Evolutionary conservation across 1,284 basidiomycete genomes (phyloP).

Genomic region (Cystobasidium sp.): DNA sequence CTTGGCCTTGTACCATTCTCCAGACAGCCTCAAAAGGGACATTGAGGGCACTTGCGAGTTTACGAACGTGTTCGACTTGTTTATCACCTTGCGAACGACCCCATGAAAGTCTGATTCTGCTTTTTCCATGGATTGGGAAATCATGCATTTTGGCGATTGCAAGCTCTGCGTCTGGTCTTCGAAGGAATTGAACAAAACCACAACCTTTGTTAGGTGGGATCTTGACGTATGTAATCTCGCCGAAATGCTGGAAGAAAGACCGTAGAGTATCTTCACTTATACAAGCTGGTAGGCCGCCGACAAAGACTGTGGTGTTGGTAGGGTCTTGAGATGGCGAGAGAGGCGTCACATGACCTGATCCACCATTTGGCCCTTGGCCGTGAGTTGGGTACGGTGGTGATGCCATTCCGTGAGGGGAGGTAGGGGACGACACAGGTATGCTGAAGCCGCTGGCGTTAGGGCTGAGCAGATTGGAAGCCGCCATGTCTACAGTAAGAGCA

Average conservation of each 20-base stretch:
- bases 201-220: constrained; percentile 94
- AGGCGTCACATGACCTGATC: constrained; percentile 4
- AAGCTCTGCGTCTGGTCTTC: constrained; percentile 85
- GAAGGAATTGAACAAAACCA: constrained; percentile 92
- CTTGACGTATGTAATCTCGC: constrained; percentile 92
- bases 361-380: constrained; percentile 3
- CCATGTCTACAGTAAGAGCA: neutral
- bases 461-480: constrained; percentile 72
- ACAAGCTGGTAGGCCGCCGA: constrained; percentile 80
- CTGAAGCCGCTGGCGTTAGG: constrained; percentile 79
- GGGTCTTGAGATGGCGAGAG: constrained; percentile 67
- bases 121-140: constrained; percentile 85
- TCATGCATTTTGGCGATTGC: constrained; percentile 97
- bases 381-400: constrained; percentile 23
- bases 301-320: constrained; percentile 90
- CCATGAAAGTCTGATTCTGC: constrained; percentile 85
- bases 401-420: neutral
- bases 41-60: constrained; percentile 52
- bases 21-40: constrained; percentile 53
- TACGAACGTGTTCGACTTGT: constrained; percentile 54
- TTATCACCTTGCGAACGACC: constrained; percentile 71
- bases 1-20: constrained; percentile 52
- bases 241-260: constrained; percentile 83
- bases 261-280: constrained; percentile 84
- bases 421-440: constrained; percentile 32